Evolutionary conservation across 495 filamentous ascomycete species (phyloP).

Genomic region (Margaritispora aquatica): DNA sequence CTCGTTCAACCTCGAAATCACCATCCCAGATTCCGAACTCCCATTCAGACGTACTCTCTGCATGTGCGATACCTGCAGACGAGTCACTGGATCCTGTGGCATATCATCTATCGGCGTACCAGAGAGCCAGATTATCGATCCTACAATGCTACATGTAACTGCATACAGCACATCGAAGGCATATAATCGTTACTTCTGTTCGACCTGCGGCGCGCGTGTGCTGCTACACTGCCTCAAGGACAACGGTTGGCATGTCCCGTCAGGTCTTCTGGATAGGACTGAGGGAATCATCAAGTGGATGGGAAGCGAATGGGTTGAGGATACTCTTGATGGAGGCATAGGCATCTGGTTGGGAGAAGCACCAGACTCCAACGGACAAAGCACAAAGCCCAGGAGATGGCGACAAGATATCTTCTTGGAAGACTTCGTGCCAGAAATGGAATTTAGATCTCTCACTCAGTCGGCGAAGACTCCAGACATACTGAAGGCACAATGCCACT

Average conservation of each 20-base stretch:
- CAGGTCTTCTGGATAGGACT: slow-evolving; percentile 18
- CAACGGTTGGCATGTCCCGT: slow-evolving; percentile 17
- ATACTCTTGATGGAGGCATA: slow-evolving; percentile 27
- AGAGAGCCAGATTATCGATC: not conserved
- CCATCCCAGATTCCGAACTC: slow-evolving; percentile 27
- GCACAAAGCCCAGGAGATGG: slow-evolving; percentile 32
- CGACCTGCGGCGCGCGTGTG: slow-evolving; percentile 60
- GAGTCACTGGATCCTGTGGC: not conserved
- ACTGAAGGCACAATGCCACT: slow-evolving; percentile 32
- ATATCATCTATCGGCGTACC: not conserved
- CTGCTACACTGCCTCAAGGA: slow-evolving; percentile 34
- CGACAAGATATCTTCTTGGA: slow-evolving; percentile 12
- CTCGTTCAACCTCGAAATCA: slow-evolving; percentile 30
- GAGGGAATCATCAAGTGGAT: slow-evolving; percentile 30
- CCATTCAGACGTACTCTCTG: slow-evolving; percentile 44
- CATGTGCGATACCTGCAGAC: slow-evolving; percentile 45
- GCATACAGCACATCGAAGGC: not conserved
- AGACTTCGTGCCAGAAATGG: slow-evolving; percentile 35
- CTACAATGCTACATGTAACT: not conserved
- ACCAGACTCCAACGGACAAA: slow-evolving; percentile 31
- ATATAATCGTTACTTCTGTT: slow-evolving; percentile 56
- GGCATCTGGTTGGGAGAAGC: slow-evolving; percentile 36
- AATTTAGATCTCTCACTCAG: slow-evolving; percentile 20
- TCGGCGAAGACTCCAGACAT: slow-evolving; percentile 8
- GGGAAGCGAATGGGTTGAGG: slow-evolving; percentile 33